Conservation (phyloP, 208 protist genomes). For the Phytomonas francai region DNA sequence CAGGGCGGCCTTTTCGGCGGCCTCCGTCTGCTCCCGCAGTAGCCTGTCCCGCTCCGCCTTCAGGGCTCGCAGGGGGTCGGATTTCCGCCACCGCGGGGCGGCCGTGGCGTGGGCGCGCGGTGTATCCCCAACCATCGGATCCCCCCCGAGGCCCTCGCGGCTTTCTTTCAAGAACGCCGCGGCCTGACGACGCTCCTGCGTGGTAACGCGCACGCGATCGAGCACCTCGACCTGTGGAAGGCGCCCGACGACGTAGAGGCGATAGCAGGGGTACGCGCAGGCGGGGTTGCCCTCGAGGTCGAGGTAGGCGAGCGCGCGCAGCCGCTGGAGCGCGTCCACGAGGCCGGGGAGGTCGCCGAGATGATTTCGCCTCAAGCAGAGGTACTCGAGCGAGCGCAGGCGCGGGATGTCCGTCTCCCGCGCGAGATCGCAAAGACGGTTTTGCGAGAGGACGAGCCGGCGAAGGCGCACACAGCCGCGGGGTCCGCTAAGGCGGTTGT, state of each 20-base stretch:
- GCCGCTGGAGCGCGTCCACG: slow-evolving; percentile 24
- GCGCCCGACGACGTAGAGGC: slow-evolving; percentile 39
- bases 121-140: too few relatives aligned
- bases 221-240: slow-evolving; percentile 65
- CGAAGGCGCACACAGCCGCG: slow-evolving; percentile 48
- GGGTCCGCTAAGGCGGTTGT: slow-evolving; percentile 1
- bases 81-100: too few relatives aligned
- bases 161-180: background rate
- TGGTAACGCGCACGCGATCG: slow-evolving; percentile 39
- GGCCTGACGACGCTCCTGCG: slow-evolving; percentile 40
- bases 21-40: slow-evolving; percentile 10
- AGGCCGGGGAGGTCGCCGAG: slow-evolving; percentile 36
- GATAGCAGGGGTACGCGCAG: slow-evolving; percentile 51
- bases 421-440: slow-evolving; percentile 24
- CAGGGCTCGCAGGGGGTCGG: slow-evolving; percentile 22
- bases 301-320: slow-evolving; percentile 43
- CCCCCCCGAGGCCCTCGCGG: too few relatives aligned
- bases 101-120: too few relatives aligned
- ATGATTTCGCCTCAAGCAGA: slow-evolving; percentile 56
- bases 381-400: slow-evolving; percentile 41
- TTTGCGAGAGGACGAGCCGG: slow-evolving; percentile 34
- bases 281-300: slow-evolving; percentile 69
- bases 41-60: slow-evolving; percentile 17
- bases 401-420: slow-evolving; percentile 38
- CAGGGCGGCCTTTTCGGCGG: slow-evolving; percentile 6